Evolutionary conservation across 148 eudicot genomes (phyloP).

Genomic region (Nyssa sinensis): DNA sequence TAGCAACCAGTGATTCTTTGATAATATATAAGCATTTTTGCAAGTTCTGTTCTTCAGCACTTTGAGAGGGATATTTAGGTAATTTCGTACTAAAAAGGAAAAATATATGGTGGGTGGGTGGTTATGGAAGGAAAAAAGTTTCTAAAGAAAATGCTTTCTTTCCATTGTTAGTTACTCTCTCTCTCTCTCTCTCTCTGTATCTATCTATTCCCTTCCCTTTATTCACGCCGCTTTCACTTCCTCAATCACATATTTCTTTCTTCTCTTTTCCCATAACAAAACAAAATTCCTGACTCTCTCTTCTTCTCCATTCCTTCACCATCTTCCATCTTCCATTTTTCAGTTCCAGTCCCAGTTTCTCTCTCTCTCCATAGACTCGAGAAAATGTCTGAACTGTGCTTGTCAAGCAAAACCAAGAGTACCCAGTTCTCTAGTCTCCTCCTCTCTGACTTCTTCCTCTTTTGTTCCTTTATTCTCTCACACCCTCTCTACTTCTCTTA

Average conservation of each 20-base stretch:
- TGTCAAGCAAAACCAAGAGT: constrained; percentile 28
- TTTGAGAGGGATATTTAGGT: background rate
- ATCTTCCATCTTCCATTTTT: constrained; percentile 18
- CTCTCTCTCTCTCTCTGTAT: constrained; percentile 32
- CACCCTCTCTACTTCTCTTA: constrained; percentile 71
- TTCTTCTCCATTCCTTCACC: constrained; percentile 36
- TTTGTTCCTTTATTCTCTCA: constrained; percentile 39
- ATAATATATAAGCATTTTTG: too few relatives aligned
- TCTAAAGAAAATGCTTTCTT: constrained; percentile 8
- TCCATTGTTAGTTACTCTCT: constrained; percentile 22
- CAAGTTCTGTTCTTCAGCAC: too few relatives aligned
- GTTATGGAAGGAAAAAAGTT: constrained; percentile 2
- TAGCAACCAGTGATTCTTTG: too few relatives aligned
- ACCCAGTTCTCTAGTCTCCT: constrained; percentile 20
- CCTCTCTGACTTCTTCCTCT: constrained; percentile 31
- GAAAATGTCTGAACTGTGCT: constrained; percentile 48
- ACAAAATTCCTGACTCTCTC: constrained; percentile 37
- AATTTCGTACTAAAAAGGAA: background rate
- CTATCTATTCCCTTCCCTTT: constrained; percentile 62
- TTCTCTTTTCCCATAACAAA: constrained; percentile 34
- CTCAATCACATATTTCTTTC: constrained; percentile 26
- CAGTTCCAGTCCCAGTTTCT: constrained; percentile 19
- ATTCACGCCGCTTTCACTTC: constrained; percentile 65
- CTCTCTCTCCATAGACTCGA: background rate
- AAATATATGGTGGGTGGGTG: background rate